Evolutionary conservation across 2,329 filamentous ascomycete genomes (phyloP).

Genomic region (Lachnellula arida): DNA sequence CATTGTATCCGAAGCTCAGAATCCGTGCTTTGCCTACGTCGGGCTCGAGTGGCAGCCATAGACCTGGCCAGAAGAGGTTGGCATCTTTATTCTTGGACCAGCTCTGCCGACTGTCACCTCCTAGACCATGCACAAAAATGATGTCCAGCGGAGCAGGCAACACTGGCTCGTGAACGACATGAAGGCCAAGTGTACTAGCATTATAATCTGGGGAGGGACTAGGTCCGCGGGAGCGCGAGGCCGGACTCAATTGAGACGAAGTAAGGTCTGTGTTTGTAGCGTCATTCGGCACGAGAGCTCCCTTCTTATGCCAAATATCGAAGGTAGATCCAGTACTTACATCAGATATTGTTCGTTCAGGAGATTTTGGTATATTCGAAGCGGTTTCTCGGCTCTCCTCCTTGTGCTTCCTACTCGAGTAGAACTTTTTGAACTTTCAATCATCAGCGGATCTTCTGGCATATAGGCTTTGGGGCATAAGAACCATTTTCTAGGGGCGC

Average conservation of each 20-base stretch:
- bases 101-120: slow-evolving; percentile 34
- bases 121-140: slow-evolving; percentile 40
- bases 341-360: not conserved
- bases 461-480: too few relatives aligned
- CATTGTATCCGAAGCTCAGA: slow-evolving; percentile 16
- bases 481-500: too few relatives aligned
- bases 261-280: not conserved
- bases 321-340: not conserved
- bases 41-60: slow-evolving; percentile 9
- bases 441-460: too few relatives aligned
- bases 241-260: not conserved
- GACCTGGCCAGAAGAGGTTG: slow-evolving; percentile 33
- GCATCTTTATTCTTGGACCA: slow-evolving; percentile 32
- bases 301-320: not conserved
- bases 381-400: not conserved
- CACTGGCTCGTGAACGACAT: slow-evolving; percentile 13
- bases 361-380: not conserved
- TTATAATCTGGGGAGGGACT: not conserved
- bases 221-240: not conserved
- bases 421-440: too few relatives aligned
- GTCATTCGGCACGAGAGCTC: not conserved
- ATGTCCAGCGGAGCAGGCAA: slow-evolving; percentile 19
- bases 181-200: slow-evolving; percentile 19
- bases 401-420: not conserved
- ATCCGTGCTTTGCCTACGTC: slow-evolving; percentile 10